These are phyloP conservation scores for Fraxinus floribunda DNA, from an alignment of 305 asterid species.

Conservation along the genomic window DNA sequence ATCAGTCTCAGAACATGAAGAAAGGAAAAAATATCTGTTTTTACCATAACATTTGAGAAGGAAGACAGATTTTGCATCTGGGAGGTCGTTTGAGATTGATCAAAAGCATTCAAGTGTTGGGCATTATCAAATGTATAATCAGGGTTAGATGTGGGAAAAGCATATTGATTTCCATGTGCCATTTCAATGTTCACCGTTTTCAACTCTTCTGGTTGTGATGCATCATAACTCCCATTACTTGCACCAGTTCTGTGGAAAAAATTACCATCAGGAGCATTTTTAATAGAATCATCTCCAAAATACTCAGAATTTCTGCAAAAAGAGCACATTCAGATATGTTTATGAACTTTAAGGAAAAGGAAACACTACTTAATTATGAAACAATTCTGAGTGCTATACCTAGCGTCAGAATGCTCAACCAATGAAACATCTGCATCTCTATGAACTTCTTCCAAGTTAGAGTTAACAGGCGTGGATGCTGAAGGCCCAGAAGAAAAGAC, in stretches of 20 bases:
- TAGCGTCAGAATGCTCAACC: conserved; percentile 52
- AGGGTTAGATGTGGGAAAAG: conserved; percentile 64
- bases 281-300: conserved; percentile 65
- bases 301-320: conserved; percentile 68
- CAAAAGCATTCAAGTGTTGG: conserved; percentile 54
- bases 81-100: conserved; percentile 53
- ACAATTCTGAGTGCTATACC: conserved; percentile 38
- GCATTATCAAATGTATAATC: conserved; percentile 63
- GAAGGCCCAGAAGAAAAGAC: conserved; percentile 40
- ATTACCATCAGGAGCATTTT: conserved; percentile 65
- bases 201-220: conserved; percentile 62
- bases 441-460: conserved; percentile 56
- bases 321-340: conserved; percentile 14
- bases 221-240: conserved; percentile 58
- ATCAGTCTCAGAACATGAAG: neutral
- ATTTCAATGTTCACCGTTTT: conserved; percentile 66
- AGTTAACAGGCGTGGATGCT: conserved; percentile 51
- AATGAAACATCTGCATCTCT: conserved; percentile 50
- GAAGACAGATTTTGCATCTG: conserved; percentile 72
- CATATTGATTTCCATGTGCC: conserved; percentile 57
- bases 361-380: conserved; percentile 4
- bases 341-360: neutral
- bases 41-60: conserved; percentile 71
- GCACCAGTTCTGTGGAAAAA: conserved; percentile 60
- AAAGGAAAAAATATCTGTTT: conserved; percentile 1